Evolutionary conservation across 164 flowering plant genomes (phyloP).

Genomic region (Liriodendron chinense): DNA sequence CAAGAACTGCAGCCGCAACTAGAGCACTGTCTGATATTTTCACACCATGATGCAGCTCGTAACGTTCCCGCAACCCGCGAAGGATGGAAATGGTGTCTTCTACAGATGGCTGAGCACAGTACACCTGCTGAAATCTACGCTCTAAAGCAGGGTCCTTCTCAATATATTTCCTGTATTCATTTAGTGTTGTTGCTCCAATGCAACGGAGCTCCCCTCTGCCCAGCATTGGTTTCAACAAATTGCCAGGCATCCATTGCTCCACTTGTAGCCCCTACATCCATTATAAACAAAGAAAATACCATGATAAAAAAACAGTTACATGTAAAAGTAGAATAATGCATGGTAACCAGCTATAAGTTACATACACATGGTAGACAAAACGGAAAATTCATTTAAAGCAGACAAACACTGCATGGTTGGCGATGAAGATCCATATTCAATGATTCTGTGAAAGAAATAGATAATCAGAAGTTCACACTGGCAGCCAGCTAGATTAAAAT

Average conservation of each 20-base stretch:
- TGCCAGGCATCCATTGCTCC: constrained; percentile 99
- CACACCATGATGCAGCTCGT: constrained; percentile 96
- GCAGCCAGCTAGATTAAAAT: too few species aligned
- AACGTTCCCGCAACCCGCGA: constrained; percentile 89
- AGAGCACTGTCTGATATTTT: constrained; percentile 93
- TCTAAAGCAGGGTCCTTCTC: constrained; percentile 96
- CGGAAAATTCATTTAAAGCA: background rate
- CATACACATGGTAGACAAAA: background rate
- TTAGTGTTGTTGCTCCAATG: constrained; percentile 91
- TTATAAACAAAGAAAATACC: background rate
- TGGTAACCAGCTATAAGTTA: background rate
- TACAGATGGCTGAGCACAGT: constrained; percentile 85
- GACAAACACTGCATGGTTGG: too few species aligned
- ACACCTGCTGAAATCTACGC: constrained; percentile 94
- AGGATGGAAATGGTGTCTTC: constrained; percentile 92
- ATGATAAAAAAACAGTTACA: constrained; percentile 6
- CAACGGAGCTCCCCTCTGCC: constrained; percentile 96
- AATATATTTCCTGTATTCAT: constrained; percentile 89
- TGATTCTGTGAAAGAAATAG: too few species aligned
- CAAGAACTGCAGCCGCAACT: constrained; percentile 85
- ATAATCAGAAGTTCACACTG: too few species aligned
- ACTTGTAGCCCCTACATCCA: constrained; percentile 60
- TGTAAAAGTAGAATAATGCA: background rate
- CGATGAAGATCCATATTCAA: too few species aligned
- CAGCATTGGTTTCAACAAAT: constrained; percentile 93